Evolutionary conservation across 2,329 filamentous ascomycete genomes (phyloP), one percentile per base, ranked within the genome.

Genomic region (Aureobasidium musti): DNA sequence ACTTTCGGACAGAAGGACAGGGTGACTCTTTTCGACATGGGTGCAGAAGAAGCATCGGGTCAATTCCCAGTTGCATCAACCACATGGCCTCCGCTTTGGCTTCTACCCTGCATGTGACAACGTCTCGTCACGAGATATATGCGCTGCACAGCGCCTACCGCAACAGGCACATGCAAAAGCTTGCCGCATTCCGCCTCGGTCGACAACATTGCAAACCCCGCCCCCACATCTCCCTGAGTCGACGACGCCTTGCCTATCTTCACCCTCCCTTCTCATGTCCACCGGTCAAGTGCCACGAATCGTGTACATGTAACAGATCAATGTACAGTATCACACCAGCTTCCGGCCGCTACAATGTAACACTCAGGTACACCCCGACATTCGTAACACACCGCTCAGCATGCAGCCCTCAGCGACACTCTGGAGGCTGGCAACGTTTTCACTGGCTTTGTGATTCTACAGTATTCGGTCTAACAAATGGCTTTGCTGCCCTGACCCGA

Each of bases 181-280:
- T 45, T 59, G 33, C 54, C 54, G 23, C 57, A 59, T 59, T 59
- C 21, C 54, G 37, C 56, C 39, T 61, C 57, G 43, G 57, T 49
- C 57, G 23, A 61, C 28, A 35, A 35, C 28, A 37, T 21, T n/a
- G 10, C 23, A 39, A 35, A 49, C 57, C 57, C 57, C 57, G 41
- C 57, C 41, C 41, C 37, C 53, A 56, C 53, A 26, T 39, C 4
- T 23, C 37, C 37, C 45, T 59, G 56, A 45, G 41, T 8, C 21
- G 35, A 19, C 21, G 35, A 19, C 54, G 57, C 43, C 39, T 61
- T 61, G 57, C 57, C 30, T 43, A 61, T 37, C 28, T 49, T n/a
- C 41, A n/a, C 28, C 43, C 57, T 60, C 57, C 41, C 7, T 61
- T 7, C 41, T 47, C 8, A 30, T 21, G 21, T 49, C 30, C 28